These are phyloP conservation scores for Comarum palustre DNA, from an alignment of 306 rosid genomes.

Conservation along the genomic window DNA sequence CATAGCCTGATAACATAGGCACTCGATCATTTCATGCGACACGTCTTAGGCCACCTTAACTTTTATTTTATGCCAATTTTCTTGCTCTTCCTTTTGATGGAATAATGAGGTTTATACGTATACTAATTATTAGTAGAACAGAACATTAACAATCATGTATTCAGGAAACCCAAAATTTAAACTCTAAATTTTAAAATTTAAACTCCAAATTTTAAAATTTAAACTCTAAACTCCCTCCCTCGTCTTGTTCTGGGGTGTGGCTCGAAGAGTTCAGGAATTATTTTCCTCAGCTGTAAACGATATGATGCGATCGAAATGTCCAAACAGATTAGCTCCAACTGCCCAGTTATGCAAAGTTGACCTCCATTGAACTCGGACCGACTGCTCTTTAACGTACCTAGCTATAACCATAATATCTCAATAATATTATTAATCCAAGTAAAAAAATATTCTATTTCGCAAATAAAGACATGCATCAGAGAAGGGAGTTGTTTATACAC, in stretches of 20 bases:
- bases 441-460: not conserved
- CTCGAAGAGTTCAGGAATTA: not conserved
- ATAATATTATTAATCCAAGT: not conserved
- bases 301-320: not conserved
- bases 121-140: not conserved
- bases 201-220: too few species aligned
- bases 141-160: too few species aligned
- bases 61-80: not conserved
- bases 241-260: not conserved
- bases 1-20: not conserved
- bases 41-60: not conserved
- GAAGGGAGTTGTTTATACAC: not conserved
- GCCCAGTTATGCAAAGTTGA: slow-evolving; percentile 16
- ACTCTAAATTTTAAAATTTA: too few species aligned
- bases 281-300: not conserved
- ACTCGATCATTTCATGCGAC: not conserved
- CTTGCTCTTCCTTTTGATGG: not conserved
- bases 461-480: not conserved
- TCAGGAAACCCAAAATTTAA: too few species aligned
- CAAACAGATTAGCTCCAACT: not conserved
- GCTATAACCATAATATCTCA: slow-evolving; percentile 1
- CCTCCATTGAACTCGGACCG: slow-evolving; percentile 23
- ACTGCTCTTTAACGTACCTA: not conserved
- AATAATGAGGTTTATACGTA: not conserved
- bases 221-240: not conserved